phyloP scores from a whole-genome alignment of 345 rosid species.

The Euclidium syriacum region DNA sequence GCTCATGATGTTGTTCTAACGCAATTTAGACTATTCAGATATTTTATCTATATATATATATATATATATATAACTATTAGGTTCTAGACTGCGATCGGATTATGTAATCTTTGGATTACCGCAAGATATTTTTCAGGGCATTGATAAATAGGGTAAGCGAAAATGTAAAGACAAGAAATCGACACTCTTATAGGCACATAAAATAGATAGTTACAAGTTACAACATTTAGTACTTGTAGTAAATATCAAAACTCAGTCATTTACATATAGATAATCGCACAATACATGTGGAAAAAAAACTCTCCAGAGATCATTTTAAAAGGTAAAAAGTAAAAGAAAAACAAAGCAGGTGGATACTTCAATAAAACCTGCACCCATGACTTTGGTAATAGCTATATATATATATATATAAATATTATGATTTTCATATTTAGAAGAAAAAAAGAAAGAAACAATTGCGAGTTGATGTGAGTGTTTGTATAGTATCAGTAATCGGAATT shows the following conservation, averaged over 20 bases:
- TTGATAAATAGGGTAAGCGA: no score
- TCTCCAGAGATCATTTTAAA: neutral
- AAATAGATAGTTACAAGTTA: neutral
- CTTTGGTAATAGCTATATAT: neutral
- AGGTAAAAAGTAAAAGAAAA: neutral
- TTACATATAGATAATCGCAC: conserved; percentile 11
- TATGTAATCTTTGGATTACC: no score
- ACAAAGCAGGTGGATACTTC: conserved; percentile 1
- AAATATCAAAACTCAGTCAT: conserved; percentile 5
- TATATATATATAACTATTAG: no score
- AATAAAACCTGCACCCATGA: conserved; percentile 20
- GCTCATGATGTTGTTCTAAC: no score
- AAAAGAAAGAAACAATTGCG: neutral
- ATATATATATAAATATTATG: neutral
- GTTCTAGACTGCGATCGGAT: no score
- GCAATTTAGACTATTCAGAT: no score
- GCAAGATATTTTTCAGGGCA: no score
- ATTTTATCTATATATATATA: no score
- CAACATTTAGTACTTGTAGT: neutral
- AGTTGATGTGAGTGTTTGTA: neutral
- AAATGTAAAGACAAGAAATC: neutral
- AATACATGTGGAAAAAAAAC: conserved; percentile 4
- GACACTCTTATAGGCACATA: neutral
- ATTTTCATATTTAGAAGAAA: neutral
- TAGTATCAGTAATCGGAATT: neutral